phyloP scores from a whole-genome alignment of 106 monocot genomes.

The Acorus gramineus region DNA sequence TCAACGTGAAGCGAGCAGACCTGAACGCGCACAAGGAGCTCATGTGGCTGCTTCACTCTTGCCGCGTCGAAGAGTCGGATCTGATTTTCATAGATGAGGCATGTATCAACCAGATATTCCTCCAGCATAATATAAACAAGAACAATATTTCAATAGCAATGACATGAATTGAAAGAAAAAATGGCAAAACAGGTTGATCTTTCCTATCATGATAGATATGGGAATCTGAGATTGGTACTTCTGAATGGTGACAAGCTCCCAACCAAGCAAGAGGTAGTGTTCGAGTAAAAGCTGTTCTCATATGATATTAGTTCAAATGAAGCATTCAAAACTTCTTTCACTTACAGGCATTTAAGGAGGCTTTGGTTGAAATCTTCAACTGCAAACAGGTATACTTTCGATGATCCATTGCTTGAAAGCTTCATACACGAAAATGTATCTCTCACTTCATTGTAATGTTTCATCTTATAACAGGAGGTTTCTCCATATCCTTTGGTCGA shows the following conservation, averaged over 20 bases:
- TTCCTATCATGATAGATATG: slow-evolving; percentile 15
- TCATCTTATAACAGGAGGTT: no score
- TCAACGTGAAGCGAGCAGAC: slow-evolving; percentile 6
- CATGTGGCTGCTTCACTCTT: slow-evolving; percentile 13
- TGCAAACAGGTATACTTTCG: slow-evolving; percentile 3
- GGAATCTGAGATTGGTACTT: slow-evolving; percentile 22
- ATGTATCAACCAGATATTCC: no score
- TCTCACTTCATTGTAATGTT: no score
- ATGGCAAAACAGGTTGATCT: slow-evolving; percentile 13
- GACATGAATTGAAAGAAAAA: no score
- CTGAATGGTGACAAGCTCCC: slow-evolving; percentile 17
- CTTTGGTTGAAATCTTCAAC: slow-evolving; percentile 13
- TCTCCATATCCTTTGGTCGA: no score
- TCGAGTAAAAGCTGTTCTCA: not conserved
- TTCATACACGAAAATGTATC: no score
- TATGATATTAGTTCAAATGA: not conserved
- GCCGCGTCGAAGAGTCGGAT: slow-evolving; percentile 2
- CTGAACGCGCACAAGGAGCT: slow-evolving; percentile 11
- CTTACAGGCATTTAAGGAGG: slow-evolving; percentile 22
- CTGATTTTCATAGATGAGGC: slow-evolving; percentile 20
- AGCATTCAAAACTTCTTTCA: not conserved
- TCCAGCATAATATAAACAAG: no score
- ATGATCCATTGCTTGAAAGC: no score
- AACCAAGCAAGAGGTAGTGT: slow-evolving; percentile 20
- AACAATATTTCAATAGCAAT: no score